phyloP scores from a whole-genome alignment of 495 filamentous ascomycete genomes.

The Aspergillus saccharolyticus region DNA sequence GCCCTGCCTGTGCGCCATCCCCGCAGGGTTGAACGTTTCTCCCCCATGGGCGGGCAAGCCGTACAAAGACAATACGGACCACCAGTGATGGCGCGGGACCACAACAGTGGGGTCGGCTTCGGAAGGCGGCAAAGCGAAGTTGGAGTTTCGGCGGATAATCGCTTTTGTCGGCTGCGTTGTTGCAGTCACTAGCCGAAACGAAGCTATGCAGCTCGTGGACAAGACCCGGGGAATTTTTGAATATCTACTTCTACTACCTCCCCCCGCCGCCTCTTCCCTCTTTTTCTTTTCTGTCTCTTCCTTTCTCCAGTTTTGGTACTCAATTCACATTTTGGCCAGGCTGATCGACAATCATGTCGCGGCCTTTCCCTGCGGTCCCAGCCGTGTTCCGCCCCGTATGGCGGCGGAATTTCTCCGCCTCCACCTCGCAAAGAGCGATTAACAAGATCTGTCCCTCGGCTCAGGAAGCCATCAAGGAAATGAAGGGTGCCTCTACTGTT shows the following conservation, averaged over 20 bases:
- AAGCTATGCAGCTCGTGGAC: slow-evolving; percentile 4
- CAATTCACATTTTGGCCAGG: slow-evolving; percentile 4
- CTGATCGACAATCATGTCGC: slow-evolving; percentile 24
- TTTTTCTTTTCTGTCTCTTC: slow-evolving; percentile 2
- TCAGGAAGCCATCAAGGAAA: slow-evolving; percentile 63
- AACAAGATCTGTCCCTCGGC: slow-evolving; percentile 75
- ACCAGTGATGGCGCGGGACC: background rate
- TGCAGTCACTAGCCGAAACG: slow-evolving; percentile 14
- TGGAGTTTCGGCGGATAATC: slow-evolving; percentile 16
- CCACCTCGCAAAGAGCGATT: slow-evolving; percentile 57
- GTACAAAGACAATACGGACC: slow-evolving; percentile 1
- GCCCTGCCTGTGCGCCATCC: background rate
- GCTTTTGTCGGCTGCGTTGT: slow-evolving; percentile 19
- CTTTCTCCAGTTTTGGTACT: slow-evolving; percentile 9
- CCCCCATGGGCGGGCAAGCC: slow-evolving; percentile 1
- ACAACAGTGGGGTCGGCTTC: slow-evolving; percentile 12
- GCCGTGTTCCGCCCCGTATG: slow-evolving; percentile 34
- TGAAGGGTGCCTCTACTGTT: slow-evolving; percentile 64
- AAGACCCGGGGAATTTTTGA: slow-evolving; percentile 3
- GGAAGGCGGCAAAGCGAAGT: slow-evolving; percentile 17
- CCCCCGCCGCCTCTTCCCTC: background rate
- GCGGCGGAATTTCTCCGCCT: slow-evolving; percentile 59
- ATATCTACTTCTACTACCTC: background rate
- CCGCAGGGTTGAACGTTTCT: slow-evolving; percentile 6
- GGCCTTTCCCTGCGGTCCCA: slow-evolving; percentile 27